Conservation (phyloP, 2,329 filamentous ascomycete species). For the Dryadomyces quercivorus region DNA sequence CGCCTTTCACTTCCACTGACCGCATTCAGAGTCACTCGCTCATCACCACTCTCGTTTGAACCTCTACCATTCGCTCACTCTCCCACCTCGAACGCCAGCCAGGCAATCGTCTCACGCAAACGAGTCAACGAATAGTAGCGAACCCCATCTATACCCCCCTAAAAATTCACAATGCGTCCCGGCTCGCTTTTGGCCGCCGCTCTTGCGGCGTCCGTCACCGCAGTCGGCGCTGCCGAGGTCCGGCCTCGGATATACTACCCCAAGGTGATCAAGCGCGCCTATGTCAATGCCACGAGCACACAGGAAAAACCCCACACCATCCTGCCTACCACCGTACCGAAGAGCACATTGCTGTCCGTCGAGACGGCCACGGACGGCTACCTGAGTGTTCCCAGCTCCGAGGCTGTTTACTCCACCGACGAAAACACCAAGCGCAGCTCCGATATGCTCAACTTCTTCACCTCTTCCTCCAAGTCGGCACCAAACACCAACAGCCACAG, state of each 20-base stretch:
- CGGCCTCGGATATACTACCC: constrained; percentile 46
- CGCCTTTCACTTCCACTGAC: neutral
- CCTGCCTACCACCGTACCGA: constrained; percentile 5
- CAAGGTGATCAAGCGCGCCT: constrained; percentile 40
- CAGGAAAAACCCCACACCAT: constrained; percentile 16
- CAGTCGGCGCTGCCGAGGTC: constrained; percentile 26
- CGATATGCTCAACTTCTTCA: neutral
- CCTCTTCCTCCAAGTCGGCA: neutral
- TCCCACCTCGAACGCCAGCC: neutral
- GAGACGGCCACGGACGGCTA: neutral
- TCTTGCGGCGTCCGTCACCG: constrained; percentile 33
- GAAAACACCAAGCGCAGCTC: constrained; percentile 13
- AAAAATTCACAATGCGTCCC: constrained; percentile 30
- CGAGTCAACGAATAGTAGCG: neutral
- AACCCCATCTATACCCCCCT: neutral
- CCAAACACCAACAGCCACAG: neutral
- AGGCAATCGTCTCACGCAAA: neutral
- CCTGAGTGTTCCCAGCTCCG: neutral
- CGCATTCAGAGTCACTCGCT: neutral
- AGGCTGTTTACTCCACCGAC: neutral
- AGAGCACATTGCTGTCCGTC: neutral
- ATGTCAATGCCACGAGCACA: constrained; percentile 30
- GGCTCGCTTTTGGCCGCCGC: constrained; percentile 36
- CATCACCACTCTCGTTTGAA: constrained; percentile 4
- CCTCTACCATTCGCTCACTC: constrained; percentile 8